Base-by-base conservation (phyloP, 805 yeast species). In the Ogataea salicorniae region DNA sequence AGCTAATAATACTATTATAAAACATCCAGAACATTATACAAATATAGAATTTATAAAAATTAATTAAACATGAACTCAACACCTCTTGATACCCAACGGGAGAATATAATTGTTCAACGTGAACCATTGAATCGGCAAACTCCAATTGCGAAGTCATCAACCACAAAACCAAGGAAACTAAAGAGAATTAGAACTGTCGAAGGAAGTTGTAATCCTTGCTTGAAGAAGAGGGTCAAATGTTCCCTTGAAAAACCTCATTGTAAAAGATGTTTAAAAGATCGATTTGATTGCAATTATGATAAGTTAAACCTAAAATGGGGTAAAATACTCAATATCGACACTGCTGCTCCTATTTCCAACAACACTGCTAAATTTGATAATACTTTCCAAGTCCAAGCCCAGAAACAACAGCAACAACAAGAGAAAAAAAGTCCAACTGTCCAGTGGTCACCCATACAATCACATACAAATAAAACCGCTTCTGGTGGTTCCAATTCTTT, bases 161-260 rank as follows among this genome's bases (percentile, higher is more conserved):
- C 20, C 2, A 9, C 11, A 20, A 23, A 7, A 41, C 29, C 29
- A 23, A 23, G 31, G 42, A 45, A 43, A 49, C 31, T 53, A 5
- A 59, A 56, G 39, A 48, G 65, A 38, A 36, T 55, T n/a, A 49
- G 66, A 41, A 56, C 61, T 0, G 64, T 61, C 5, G 54, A 51
- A 38, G 63, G 65, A 1, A 54, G 61, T 22, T 75, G 81, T 54
- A 71, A 77, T 72, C 71, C 74, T 15, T 75, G 81, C 51, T 63
- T 76, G 34, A 53, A 63, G n/a, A 62, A 76, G 14, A 70, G 75
- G 45, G 75, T 76, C 54, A 74, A 74, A 54, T 76, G 81, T 56
- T 76, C 74, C 43, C 60, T 73, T 15, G 58, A 56, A 11, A 63
- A 65, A 43, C 80, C 79, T 3, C 43, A 41, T 14, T 75, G 80